Conservation (phyloP, 2,329 filamentous ascomycete genomes). For the Fusarium goolgardi region DNA sequence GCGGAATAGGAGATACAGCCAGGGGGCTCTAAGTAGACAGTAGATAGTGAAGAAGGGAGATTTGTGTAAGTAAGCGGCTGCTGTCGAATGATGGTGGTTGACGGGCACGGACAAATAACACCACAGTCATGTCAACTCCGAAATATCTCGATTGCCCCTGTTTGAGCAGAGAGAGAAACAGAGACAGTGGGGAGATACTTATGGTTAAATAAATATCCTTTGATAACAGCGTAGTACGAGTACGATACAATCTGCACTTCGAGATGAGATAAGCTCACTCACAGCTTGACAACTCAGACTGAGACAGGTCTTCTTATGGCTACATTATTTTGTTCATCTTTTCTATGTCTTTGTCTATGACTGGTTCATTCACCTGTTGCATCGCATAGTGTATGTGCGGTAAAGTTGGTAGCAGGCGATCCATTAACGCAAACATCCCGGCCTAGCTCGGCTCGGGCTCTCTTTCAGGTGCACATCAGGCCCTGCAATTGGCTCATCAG, state of each 20-base stretch:
- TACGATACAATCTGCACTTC: conserved; percentile 6
- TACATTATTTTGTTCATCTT: conserved; percentile 14
- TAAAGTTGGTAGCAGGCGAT: conserved; percentile 31
- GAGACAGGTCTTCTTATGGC: not conserved
- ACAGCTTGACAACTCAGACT: not conserved
- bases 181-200: not conserved
- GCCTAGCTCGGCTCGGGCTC: conserved; percentile 14
- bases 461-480: conserved; percentile 13
- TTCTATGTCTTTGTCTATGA: conserved; percentile 13
- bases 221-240: not conserved
- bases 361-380: conserved; percentile 18
- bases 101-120: conserved; percentile 39
- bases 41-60: conserved; percentile 1
- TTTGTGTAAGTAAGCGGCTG: not conserved
- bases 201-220: conserved; percentile 9
- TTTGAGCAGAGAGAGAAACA: conserved; percentile 2
- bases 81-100: conserved; percentile 33
- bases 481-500: conserved; percentile 12
- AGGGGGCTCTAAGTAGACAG: not conserved
- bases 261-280: conserved; percentile 8
- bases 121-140: conserved; percentile 34
- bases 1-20: conserved; percentile 1
- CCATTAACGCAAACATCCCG: conserved; percentile 15
- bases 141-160: conserved; percentile 1
- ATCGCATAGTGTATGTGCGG: conserved; percentile 11